Base-by-base conservation (phyloP, 257 asterid genomes). In the Plantago ovata region DNA sequence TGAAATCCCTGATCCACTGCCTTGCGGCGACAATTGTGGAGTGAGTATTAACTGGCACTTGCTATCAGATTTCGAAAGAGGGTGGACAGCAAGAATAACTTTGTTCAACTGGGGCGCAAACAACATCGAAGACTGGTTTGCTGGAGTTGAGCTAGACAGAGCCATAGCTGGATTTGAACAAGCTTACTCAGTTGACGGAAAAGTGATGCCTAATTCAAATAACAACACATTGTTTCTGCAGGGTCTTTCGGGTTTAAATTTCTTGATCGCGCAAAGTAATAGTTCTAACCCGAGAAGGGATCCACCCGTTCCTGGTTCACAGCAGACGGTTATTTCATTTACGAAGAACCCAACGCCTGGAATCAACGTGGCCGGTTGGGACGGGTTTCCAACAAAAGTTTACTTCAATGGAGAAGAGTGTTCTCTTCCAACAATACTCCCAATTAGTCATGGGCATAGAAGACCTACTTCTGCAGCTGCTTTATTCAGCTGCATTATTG, bases 321-420 rank as follows among this genome's bases (percentile, higher is more conserved):
- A 73, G 23, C 87, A 80, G 44, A 74, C 94, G 4, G 77, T 87
- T 8, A 75, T 87, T 55, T 80, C 84, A 4, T 87, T 87, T 55
- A 77, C 75, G 6, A 87, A 84, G 80, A 80, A 78, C 62, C 51
- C 66, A 15, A 80, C 75, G 1, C 83, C 79, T 7, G 81, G 72
- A n/a, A 73, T 87, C 4, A 20, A 68, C 0, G 82, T 87, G 55
- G 79, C 62, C 1, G 67, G 56, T 0, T 80, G 82, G 1, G 94
- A 87, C 53, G 94, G 94, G 36, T 87, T 80, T 67, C 96, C 96
- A 0, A 82, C 78, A 5, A 84, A 77, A 40, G 84, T 87, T 54
- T 84, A 63, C 78, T 87, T 87, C 72, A 87, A 84, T 18, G 96
- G 95, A 4, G 89, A 82, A 48, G 92, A 84, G 64, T 87, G 95